Percentiles rank a stretch among this genome's conserved stretches.
Conservation (phyloP, 345 rosid species). For the Garcia nutans region DNA sequence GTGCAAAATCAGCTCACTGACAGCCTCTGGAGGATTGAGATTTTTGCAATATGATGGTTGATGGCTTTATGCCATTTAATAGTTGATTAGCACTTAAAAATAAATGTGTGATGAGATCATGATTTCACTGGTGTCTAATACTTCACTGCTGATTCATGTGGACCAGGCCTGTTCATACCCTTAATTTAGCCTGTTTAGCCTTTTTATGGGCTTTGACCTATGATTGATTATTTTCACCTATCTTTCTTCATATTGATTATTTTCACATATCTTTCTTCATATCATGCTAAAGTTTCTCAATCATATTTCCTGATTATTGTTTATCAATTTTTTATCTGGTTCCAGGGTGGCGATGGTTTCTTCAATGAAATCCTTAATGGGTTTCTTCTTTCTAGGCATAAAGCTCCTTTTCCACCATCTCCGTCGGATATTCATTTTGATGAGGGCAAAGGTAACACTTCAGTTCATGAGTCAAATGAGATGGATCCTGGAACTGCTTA, state of each 20-base stretch:
- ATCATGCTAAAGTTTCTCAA: not conserved
- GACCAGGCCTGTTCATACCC: not conserved
- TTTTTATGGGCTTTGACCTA: not conserved
- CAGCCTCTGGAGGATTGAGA: not conserved
- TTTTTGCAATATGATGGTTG: not conserved
- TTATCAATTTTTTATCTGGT: constrained; percentile 22
- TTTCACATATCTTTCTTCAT: not conserved
- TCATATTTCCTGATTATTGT: constrained; percentile 2
- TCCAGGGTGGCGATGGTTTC: constrained; percentile 97
- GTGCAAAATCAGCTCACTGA: not conserved
- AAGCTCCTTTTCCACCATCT: constrained; percentile 77
- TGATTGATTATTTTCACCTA: not conserved
- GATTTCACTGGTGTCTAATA: not conserved
- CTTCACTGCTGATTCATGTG: constrained; percentile 3
- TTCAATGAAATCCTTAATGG: constrained; percentile 91
- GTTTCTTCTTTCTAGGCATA: constrained; percentile 70
- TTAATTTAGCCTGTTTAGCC: not conserved
- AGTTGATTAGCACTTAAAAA: not conserved
- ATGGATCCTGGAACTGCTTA: constrained; percentile 35
- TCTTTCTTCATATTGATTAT: not conserved
- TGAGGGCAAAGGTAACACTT: constrained; percentile 37
- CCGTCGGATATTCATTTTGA: constrained; percentile 53
- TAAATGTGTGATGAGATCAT: not conserved
- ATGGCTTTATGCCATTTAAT: not conserved
- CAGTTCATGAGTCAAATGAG: constrained; percentile 34